Base-by-base conservation (phyloP, 192 early-diverging fungal genomes). In the Linnemannia zychae region DNA sequence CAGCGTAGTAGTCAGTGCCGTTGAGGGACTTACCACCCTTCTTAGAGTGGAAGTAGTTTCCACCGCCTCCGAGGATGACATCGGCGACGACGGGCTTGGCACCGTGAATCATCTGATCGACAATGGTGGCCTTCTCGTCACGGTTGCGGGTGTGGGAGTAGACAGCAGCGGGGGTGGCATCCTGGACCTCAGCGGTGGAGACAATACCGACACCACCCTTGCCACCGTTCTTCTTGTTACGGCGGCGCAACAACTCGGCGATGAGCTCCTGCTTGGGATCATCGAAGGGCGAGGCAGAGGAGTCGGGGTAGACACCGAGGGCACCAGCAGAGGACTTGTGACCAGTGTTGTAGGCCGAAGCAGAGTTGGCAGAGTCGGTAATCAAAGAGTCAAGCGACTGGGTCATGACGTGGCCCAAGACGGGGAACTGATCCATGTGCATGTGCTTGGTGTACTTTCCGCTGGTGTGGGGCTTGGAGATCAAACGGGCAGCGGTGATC, bases 281-380 rank as follows among this genome's bases (percentile, higher is more conserved):
- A 82, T 94, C 93, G 48, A 92, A 86, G 36, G 90, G 86, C 75
- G 73, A 81, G 34, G 60, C 34, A 36, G 90, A 93, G 22, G 93
- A 93, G 76, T 94, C 93, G 34, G 91, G 83, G 81, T 94, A 93
- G 63, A 93, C 92, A 86, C 85, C 87, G 28, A 94, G 67, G 75
- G 91, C 88, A 77, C 91, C 89, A 79, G 90, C 90, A 40, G 83
- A 88, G 53, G 83, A 78, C 87, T 94, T 93, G 74, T 93, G 92
- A 18, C 92, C 93, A 81, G 90, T 84, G 81, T 90, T 87, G 86
- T 94, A 94, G 74, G 93, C 80, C 11, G 89, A 84, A 60, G 93
- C 93, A n/a, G 91, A 92, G 87, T 94, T 94, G 84, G 93, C 93
- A 75, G 93, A 94, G 84, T 94, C 93, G 53, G 93, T 94, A 57